phyloP scores from a whole-genome alignment of 306 rosid genomes.

The Lupinus albus region DNA sequence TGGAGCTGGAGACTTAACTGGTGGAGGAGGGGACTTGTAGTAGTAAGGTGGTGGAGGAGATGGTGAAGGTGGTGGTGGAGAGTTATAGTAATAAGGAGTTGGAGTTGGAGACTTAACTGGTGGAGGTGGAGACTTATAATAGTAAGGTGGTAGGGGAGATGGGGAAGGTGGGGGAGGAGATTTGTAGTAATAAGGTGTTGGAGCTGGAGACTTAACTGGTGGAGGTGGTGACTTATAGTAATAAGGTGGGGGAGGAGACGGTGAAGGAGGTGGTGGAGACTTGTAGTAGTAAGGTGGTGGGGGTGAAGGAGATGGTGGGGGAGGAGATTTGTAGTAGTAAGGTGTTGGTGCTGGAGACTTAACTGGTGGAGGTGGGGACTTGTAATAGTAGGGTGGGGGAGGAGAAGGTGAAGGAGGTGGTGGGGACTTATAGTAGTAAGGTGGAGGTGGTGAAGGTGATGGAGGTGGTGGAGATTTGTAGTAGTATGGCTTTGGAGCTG shows the following conservation, averaged over 20 bases:
- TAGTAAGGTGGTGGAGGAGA: no score
- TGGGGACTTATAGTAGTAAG: slow-evolving; percentile 42
- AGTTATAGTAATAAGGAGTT: no score
- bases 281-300: slow-evolving; percentile 29
- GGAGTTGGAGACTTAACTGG: no score
- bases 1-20: no score
- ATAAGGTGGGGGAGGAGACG: not conserved
- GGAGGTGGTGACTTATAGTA: slow-evolving; percentile 28
- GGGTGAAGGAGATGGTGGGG: not conserved
- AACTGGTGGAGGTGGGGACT: slow-evolving; percentile 55
- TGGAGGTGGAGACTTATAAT: no score
- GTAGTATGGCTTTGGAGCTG: slow-evolving; percentile 22
- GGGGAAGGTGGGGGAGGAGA: slow-evolving; percentile 29
- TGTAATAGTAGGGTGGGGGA: slow-evolving; percentile 21
- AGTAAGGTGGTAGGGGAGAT: not conserved
- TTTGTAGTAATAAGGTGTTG: slow-evolving; percentile 20
- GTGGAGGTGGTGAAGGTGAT: not conserved
- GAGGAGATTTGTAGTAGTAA: slow-evolving; percentile 30
- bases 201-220: not conserved
- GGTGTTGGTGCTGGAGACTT: slow-evolving; percentile 1
- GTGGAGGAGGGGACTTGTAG: no score
- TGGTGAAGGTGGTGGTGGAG: no score
- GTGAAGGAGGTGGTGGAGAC: not conserved
- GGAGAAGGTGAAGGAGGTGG: slow-evolving; percentile 45
- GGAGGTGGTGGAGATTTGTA: slow-evolving; percentile 20